Conservation (phyloP, 2,329 filamentous ascomycete genomes). For the Pseudophaeomoniella oleicola region DNA sequence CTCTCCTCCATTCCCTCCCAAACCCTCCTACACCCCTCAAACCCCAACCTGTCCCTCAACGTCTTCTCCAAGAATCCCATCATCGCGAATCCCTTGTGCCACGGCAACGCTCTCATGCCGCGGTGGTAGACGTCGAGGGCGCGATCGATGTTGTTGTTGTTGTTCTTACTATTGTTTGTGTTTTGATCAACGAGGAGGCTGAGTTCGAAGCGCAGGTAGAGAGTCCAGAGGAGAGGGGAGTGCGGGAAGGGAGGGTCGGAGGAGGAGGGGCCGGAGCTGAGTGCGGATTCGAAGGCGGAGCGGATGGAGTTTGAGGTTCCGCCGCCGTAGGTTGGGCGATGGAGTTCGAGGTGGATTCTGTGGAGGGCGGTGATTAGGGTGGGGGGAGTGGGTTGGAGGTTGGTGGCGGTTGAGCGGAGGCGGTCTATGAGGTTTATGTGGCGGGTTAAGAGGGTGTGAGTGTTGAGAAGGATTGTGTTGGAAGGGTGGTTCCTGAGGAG, state of each 20-base stretch:
- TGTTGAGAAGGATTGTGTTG: conserved; percentile 60
- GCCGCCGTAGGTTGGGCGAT: conserved; percentile 25
- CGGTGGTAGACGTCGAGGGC: conserved; percentile 40
- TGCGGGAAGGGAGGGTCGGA: too few relatives aligned
- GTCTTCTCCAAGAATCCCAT: conserved; percentile 35
- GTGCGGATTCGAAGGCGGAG: conserved; percentile 39
- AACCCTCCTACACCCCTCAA: conserved; percentile 6
- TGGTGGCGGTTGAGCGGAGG: conserved; percentile 35
- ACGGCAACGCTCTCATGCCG: conserved; percentile 43
- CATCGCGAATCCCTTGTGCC: conserved; percentile 47
- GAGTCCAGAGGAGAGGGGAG: conserved; percentile 34
- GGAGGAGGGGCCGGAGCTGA: conserved; percentile 22
- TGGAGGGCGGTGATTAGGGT: conserved; percentile 37
- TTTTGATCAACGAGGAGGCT: conserved; percentile 9
- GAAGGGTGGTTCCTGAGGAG: conserved; percentile 53
- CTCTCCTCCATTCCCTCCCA: conserved; percentile 9
- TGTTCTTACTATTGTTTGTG: background rate
- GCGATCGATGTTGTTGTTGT: conserved; percentile 18
- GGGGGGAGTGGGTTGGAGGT: conserved; percentile 7
- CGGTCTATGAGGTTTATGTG: conserved; percentile 62
- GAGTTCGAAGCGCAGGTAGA: conserved; percentile 36
- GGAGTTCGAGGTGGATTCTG: conserved; percentile 39
- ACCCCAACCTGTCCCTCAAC: conserved; percentile 12
- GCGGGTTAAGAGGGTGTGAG: conserved; percentile 61
- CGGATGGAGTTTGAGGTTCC: conserved; percentile 38